Percentiles rank a stretch among this genome's conserved stretches.
Evolutionary conservation across 2,329 filamentous ascomycete genomes (phyloP).

Genomic region (Dothidotthia symphoricarpi): DNA sequence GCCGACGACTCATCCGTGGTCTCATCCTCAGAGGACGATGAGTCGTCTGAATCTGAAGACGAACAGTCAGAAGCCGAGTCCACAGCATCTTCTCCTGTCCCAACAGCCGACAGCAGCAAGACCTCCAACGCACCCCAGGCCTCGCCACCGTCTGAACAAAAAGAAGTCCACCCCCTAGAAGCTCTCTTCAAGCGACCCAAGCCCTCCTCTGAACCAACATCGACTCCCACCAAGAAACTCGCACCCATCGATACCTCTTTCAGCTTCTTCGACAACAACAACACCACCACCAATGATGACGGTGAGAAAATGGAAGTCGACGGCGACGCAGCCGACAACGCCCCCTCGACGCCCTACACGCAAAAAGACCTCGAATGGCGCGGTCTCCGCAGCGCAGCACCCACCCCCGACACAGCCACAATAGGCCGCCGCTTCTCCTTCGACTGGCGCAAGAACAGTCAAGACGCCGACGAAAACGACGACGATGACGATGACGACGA

Average conservation of each 20-base stretch:
- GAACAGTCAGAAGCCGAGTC: conserved; percentile 17
- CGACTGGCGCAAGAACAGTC: conserved; percentile 40
- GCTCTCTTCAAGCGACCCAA: conserved; percentile 80
- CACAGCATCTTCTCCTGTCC: conserved; percentile 15
- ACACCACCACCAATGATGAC: conserved; percentile 37
- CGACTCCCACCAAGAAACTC: conserved; percentile 40
- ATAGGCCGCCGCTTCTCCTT: conserved; percentile 64
- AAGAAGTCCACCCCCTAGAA: conserved; percentile 77
- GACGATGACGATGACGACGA: conserved; percentile 32
- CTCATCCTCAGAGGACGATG: conserved; percentile 25
- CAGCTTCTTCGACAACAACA: conserved; percentile 68
- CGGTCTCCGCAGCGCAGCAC: conserved; percentile 79
- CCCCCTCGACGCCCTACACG: conserved; percentile 79
- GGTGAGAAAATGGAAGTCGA: conserved; percentile 34
- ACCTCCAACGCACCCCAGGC: conserved; percentile 15
- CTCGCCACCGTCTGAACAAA: conserved; percentile 22
- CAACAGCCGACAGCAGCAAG: conserved; percentile 10
- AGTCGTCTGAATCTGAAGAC: conserved; percentile 20
- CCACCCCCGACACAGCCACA: conserved; percentile 89
- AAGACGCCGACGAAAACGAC: conserved; percentile 47
- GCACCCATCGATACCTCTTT: conserved; percentile 60
- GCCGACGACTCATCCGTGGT: conserved; percentile 37
- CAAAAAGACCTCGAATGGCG: conserved; percentile 74
- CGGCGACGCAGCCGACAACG: conserved; percentile 34
- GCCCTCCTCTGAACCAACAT: conserved; percentile 29